Evolutionary conservation across 2,329 filamentous ascomycete genomes (phyloP), one percentile per base, ranked within the genome.

Genomic region (Curvularia sp.): DNA sequence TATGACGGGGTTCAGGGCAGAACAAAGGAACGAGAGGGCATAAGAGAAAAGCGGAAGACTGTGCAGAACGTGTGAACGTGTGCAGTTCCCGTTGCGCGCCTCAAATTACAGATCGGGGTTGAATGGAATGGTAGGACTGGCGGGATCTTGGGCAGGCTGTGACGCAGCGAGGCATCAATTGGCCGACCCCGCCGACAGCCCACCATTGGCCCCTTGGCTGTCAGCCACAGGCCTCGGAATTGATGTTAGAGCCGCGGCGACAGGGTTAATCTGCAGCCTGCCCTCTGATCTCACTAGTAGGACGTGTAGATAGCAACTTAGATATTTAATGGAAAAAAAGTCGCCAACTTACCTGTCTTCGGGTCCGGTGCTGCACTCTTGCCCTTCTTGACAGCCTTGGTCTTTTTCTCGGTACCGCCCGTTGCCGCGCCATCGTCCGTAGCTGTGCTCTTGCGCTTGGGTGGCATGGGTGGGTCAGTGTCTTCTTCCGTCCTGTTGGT

Each of bases 101-200:
- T 58, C 28, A 20, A 41, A 38, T 47, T 24, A 28, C 48, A 38
- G 48, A 55, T 51, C 46, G 44, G 52, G 42, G 51, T 54, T 47
- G 46, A 35, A 55, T 50, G 4, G 46, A 35, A 55, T 50, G 4
- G 28, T 48, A 41, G 43, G 31, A 53, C 43, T 55, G 51, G 57
- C 47, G 52, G 52, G 62, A 58, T 38, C 46, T 57, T 60, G 53
- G 55, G 53, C 57, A 41, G 60, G 60, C 50, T 56, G 63, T 65
- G 65, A 63, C 61, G 65, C 62, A 65, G 62, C 60, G 61, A 66
- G 63, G 55, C 60, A 66, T 57, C 62, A 46, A 49, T 52, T 59
- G 55, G 56, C 58, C 61, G 59, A 65, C 53, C 59, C 56, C 65
- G 59, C 58, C 55, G 49, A 46, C 54, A 58, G 54, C 58, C 57